Conservation (phyloP, 306 rosid species). For the Macrotyloma uniflorum region DNA sequence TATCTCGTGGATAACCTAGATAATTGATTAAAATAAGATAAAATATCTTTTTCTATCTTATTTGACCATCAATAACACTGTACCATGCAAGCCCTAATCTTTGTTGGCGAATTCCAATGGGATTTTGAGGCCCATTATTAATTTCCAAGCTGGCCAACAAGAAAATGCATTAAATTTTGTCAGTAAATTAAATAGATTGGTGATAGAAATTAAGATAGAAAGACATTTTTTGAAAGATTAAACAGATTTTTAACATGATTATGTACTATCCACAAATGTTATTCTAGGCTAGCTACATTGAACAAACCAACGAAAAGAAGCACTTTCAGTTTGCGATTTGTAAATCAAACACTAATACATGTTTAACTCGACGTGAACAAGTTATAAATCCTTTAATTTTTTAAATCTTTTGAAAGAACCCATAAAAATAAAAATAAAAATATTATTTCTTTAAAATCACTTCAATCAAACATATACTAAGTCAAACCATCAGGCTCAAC, state of each 20-base stretch:
- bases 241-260: neutral
- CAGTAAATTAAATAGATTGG: neutral
- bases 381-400: no score
- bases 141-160: no score
- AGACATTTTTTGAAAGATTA: neutral
- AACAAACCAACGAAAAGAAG: neutral
- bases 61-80: no score
- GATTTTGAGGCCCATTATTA: no score
- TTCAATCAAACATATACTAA: neutral
- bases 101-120: no score
- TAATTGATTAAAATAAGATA: no score
- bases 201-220: neutral
- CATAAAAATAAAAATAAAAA: neutral
- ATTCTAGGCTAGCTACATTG: neutral
- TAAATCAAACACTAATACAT: no score
- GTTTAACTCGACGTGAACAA: no score
- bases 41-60: no score
- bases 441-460: neutral
- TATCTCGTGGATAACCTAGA: no score
- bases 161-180: neutral
- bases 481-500: neutral
- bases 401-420: neutral
- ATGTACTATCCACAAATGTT: no score
- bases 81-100: no score
- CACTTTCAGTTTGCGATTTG: neutral